These are phyloP conservation scores for Teunomyces lycoperdinae DNA, from an alignment of 805 yeast genomes.

Conservation along the genomic window DNA sequence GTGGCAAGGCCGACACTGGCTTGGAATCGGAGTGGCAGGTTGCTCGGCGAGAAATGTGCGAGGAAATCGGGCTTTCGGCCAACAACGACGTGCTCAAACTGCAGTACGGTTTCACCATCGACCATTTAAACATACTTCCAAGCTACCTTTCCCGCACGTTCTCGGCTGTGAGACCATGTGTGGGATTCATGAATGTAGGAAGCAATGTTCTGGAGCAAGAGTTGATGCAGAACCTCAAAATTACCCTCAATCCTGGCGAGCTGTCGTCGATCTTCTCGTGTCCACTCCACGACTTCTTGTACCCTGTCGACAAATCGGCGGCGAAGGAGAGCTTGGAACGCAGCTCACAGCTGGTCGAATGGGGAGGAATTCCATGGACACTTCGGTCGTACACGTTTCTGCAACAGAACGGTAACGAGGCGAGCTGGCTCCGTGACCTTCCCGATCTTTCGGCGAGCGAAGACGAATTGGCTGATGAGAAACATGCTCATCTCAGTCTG, in stretches of 20 bases:
- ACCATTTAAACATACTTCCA: slow-evolving; percentile 64
- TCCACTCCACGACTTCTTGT: slow-evolving; percentile 60
- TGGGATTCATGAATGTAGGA: slow-evolving; percentile 55
- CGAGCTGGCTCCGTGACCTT: slow-evolving; percentile 59
- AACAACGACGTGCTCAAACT: slow-evolving; percentile 42
- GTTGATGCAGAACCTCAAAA: slow-evolving; percentile 28
- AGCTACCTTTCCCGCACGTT: slow-evolving; percentile 79
- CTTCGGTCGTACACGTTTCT: slow-evolving; percentile 63
- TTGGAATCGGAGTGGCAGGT: slow-evolving; percentile 67
- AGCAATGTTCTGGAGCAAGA: slow-evolving; percentile 15
- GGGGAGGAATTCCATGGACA: slow-evolving; percentile 76
- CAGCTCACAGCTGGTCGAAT: slow-evolving; percentile 39
- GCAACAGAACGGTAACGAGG: slow-evolving; percentile 52
- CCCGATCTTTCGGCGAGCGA: slow-evolving; percentile 47
- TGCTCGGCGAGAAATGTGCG: slow-evolving; percentile 80
- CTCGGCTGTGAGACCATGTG: slow-evolving; percentile 78
- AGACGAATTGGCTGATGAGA: slow-evolving; percentile 11
- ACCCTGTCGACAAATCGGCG: slow-evolving; percentile 25
- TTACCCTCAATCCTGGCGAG: slow-evolving; percentile 72
- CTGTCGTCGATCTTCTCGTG: slow-evolving; percentile 67
- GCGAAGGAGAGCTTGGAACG: slow-evolving; percentile 30
- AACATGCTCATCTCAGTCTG: slow-evolving; percentile 1
- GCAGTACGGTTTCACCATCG: slow-evolving; percentile 55
- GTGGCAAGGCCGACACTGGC: slow-evolving; percentile 80
- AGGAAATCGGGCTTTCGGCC: slow-evolving; percentile 75